These are phyloP conservation scores for Boletus rubroflammeus DNA, from an alignment of 768 basidiomycete species.

Conservation along the genomic window DNA sequence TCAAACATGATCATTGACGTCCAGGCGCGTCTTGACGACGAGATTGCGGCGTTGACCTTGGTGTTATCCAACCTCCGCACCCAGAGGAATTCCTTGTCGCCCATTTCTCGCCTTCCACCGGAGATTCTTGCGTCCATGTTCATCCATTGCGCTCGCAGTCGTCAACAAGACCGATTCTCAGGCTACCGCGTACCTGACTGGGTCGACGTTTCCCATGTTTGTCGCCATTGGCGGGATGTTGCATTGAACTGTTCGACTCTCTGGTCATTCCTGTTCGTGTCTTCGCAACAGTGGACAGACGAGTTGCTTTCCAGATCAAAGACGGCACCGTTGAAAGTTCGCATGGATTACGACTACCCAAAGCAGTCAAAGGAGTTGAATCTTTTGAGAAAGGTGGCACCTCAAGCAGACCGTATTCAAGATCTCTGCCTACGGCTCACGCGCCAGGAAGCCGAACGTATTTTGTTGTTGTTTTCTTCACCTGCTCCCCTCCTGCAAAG, in stretches of 20 bases:
- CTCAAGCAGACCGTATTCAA: constrained; percentile 33
- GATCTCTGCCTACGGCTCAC: constrained; percentile 29
- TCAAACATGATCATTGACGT: neutral
- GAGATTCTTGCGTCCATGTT: constrained; percentile 24
- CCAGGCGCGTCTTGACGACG: constrained; percentile 16
- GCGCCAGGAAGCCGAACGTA: constrained; percentile 18
- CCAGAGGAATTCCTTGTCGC: constrained; percentile 15
- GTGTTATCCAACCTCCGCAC: constrained; percentile 15
- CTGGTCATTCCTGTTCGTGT: constrained; percentile 38
- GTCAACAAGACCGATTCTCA: neutral
- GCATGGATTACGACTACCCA: constrained; percentile 27
- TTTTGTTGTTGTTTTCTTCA: constrained; percentile 24
- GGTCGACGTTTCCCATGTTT: constrained; percentile 25
- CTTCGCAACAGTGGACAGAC: constrained; percentile 34
- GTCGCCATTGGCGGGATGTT: constrained; percentile 41
- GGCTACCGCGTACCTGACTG: constrained; percentile 14
- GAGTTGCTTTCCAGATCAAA: constrained; percentile 47
- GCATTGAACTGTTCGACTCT: constrained; percentile 39
- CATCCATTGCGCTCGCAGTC: constrained; percentile 6
- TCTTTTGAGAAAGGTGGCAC: constrained; percentile 31
- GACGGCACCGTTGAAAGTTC: constrained; percentile 30
- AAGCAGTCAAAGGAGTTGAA: constrained; percentile 23
- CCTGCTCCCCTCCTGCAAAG: constrained; percentile 34
- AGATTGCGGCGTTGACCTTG: constrained; percentile 13
- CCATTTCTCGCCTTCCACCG: constrained; percentile 19